Percentiles rank a stretch among this genome's conserved stretches.
These are phyloP conservation scores for Phaeosphaeriaceae sp. DNA, from an alignment of 2,329 filamentous ascomycete species.

Conservation along the genomic window DNA sequence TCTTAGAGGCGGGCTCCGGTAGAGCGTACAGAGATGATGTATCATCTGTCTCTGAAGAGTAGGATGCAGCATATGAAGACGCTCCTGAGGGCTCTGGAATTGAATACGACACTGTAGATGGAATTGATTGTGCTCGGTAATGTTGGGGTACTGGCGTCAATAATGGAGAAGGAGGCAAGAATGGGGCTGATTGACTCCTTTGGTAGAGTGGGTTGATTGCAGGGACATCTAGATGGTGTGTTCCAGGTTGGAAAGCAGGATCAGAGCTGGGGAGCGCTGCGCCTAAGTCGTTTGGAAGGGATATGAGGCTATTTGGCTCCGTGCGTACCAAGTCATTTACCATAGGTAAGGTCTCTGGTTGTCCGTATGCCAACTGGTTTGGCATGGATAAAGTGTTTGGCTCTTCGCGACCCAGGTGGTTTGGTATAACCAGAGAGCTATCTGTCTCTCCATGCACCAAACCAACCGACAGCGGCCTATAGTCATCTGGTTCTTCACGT, in stretches of 20 bases:
- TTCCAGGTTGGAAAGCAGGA: neutral
- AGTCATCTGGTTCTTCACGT: slow-evolving; percentile 6
- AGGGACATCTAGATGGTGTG: slow-evolving; percentile 6
- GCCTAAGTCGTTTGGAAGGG: slow-evolving; percentile 11
- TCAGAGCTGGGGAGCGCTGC: neutral
- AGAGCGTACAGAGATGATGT: slow-evolving; percentile 4
- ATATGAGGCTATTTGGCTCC: neutral
- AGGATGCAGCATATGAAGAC: slow-evolving; percentile 1
- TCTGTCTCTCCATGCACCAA: too few species aligned
- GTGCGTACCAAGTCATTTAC: too few species aligned
- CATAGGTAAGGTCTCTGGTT: too few species aligned
- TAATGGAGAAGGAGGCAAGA: neutral
- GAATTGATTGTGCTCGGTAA: slow-evolving; percentile 1
- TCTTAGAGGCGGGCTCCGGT: neutral
- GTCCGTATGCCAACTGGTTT: too few species aligned
- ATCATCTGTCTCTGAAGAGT: slow-evolving; percentile 1
- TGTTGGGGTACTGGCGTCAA: neutral
- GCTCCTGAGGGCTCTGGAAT: neutral
- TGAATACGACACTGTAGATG: slow-evolving; percentile 1
- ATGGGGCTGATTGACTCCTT: neutral
- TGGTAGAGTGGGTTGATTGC: neutral
- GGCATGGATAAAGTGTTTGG: too few species aligned
- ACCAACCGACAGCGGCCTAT: neutral
- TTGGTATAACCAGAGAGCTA: too few species aligned
- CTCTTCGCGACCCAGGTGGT: too few species aligned